phyloP scores from a whole-genome alignment of 2,329 filamentous ascomycete species.

The Aspergillus tamarii region DNA sequence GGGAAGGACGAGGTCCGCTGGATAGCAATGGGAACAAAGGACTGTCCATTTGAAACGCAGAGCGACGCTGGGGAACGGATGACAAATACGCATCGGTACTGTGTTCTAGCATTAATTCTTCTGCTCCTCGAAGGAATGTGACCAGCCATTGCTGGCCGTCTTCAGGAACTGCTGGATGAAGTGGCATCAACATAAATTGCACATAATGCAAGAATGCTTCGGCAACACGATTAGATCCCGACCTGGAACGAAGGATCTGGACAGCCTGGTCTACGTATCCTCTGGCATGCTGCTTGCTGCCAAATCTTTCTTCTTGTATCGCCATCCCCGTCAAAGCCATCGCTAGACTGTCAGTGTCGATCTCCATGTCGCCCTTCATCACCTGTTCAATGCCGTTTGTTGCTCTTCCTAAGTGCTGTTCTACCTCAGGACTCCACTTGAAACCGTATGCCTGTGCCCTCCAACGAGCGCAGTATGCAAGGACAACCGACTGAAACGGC shows the following conservation, averaged over 20 bases:
- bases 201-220: constrained; percentile 41
- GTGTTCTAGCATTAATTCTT: constrained; percentile 39
- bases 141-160: constrained; percentile 34
- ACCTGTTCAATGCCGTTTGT: constrained; percentile 34
- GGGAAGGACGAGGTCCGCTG: constrained; percentile 44
- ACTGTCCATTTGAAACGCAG: constrained; percentile 41
- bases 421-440: constrained; percentile 28
- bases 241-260: constrained; percentile 35
- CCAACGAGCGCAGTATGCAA: constrained; percentile 44
- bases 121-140: constrained; percentile 39
- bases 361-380: constrained; percentile 20
- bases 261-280: constrained; percentile 35
- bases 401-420: constrained; percentile 32
- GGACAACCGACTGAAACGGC: constrained; percentile 40
- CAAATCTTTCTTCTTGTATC: constrained; percentile 44
- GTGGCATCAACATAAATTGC: constrained; percentile 35
- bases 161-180: constrained; percentile 12
- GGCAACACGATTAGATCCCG: constrained; percentile 27
- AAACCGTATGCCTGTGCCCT: constrained; percentile 32
- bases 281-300: constrained; percentile 31
- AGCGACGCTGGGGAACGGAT: constrained; percentile 32
- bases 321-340: constrained; percentile 41
- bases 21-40: constrained; percentile 45
- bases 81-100: constrained; percentile 29
- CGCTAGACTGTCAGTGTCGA: constrained; percentile 35